Percentiles rank a stretch among this genome's conserved stretches.
Evolutionary conservation across 2,329 filamentous ascomycete genomes (phyloP).

Genomic region (Hymenoscyphus linearis): DNA sequence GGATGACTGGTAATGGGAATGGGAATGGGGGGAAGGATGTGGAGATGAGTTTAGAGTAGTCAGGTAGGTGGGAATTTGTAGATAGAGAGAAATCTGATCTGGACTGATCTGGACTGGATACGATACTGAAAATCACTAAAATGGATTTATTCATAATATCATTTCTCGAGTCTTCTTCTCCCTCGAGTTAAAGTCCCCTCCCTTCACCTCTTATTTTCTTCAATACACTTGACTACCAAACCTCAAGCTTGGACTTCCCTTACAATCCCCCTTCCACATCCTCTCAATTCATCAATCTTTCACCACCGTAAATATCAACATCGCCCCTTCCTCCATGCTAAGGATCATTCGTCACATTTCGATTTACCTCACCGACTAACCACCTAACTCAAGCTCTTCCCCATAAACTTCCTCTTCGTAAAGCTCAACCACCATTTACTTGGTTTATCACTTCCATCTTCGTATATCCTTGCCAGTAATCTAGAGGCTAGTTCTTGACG

Average conservation of each 20-base stretch:
- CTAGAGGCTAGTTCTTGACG: conserved; percentile 83
- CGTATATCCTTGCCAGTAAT: conserved; percentile 81
- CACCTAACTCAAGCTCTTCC: conserved; percentile 66
- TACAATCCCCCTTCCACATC: background rate
- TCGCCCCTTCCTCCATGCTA: background rate
- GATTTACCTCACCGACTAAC: background rate
- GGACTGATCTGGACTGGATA: too few species aligned
- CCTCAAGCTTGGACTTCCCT: background rate
- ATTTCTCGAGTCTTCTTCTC: background rate
- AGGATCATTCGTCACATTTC: background rate
- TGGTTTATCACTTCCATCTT: conserved; percentile 68
- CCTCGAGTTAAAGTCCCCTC: too few species aligned
- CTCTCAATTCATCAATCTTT: background rate
- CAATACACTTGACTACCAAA: background rate
- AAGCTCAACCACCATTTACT: conserved; percentile 98
- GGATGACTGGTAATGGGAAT: background rate
- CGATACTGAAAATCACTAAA: background rate
- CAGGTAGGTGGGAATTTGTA: too few species aligned
- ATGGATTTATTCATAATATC: background rate
- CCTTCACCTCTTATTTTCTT: too few species aligned
- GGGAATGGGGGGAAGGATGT: background rate
- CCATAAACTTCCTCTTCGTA: conserved; percentile 99
- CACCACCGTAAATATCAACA: background rate
- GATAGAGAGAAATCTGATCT: background rate
- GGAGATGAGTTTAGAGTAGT: background rate